Evolutionary conservation across 1,139 yeast species (phyloP).

Genomic region (Geotrichum phurueaensis): DNA sequence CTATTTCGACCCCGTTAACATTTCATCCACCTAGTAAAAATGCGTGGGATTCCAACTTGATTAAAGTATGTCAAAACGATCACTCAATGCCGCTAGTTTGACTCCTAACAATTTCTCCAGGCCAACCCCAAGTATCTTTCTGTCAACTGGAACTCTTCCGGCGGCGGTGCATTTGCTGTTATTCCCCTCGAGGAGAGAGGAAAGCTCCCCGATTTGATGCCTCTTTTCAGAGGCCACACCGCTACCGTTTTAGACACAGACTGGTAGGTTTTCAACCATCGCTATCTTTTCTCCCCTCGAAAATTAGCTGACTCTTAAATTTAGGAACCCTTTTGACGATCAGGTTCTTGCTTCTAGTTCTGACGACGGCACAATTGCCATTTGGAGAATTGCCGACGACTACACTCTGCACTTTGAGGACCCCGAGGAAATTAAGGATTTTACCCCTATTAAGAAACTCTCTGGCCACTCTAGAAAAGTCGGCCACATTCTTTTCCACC

Average conservation of each 20-base stretch:
- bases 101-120: slow-evolving; percentile 21
- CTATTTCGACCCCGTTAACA: slow-evolving; percentile 51
- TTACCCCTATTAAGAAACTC: slow-evolving; percentile 62
- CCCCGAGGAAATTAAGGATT: slow-evolving; percentile 60
- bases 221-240: slow-evolving; percentile 90
- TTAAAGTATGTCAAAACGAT: slow-evolving; percentile 42
- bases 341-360: slow-evolving; percentile 75
- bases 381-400: slow-evolving; percentile 82
- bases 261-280: slow-evolving; percentile 35
- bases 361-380: slow-evolving; percentile 81
- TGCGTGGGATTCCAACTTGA: slow-evolving; percentile 92
- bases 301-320: background rate
- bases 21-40: slow-evolving; percentile 58
- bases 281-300: slow-evolving; percentile 15
- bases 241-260: slow-evolving; percentile 94
- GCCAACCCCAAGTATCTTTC: slow-evolving; percentile 80
- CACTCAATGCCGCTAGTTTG: background rate
- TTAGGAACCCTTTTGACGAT: slow-evolving; percentile 69
- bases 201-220: slow-evolving; percentile 90
- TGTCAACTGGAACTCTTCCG: slow-evolving; percentile 89
- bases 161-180: slow-evolving; percentile 96
- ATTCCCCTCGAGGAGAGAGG: slow-evolving; percentile 82
- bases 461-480: slow-evolving; percentile 90
- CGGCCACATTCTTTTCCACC: slow-evolving; percentile 88
- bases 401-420: slow-evolving; percentile 48